phyloP scores from a whole-genome alignment of 2,329 filamentous ascomycete species.

The Alternaria conjuncta region DNA sequence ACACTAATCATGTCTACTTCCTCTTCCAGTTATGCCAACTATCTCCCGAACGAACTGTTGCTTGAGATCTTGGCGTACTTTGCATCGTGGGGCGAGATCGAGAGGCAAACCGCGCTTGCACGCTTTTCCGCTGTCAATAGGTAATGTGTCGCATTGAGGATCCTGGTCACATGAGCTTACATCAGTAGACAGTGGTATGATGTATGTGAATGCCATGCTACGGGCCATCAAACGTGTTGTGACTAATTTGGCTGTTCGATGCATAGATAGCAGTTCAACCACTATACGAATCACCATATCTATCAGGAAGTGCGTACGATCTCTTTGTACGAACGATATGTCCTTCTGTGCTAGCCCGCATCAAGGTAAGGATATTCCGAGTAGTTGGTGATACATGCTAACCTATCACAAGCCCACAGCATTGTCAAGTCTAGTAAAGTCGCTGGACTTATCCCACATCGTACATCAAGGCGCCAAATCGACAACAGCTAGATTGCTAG shows the following conservation, averaged over 20 bases:
- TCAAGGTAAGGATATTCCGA: slow-evolving; percentile 32
- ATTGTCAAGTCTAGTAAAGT: slow-evolving; percentile 58
- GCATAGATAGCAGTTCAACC: slow-evolving; percentile 48
- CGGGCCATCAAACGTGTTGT: not conserved
- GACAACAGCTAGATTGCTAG: slow-evolving; percentile 62
- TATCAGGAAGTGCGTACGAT: slow-evolving; percentile 61
- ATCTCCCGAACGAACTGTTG: slow-evolving; percentile 63
- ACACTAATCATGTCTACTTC: slow-evolving; percentile 1
- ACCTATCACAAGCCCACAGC: slow-evolving; percentile 49
- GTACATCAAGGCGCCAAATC: slow-evolving; percentile 67
- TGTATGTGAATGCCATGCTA: slow-evolving; percentile 28
- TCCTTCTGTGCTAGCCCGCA: slow-evolving; percentile 57
- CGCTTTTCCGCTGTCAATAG: slow-evolving; percentile 56
- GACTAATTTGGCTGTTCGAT: not conserved
- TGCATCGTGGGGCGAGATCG: slow-evolving; percentile 28
- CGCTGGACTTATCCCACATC: slow-evolving; percentile 61
- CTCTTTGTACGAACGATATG: slow-evolving; percentile 63
- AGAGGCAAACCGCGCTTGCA: slow-evolving; percentile 56
- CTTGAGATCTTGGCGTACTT: slow-evolving; percentile 57
- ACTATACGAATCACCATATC: slow-evolving; percentile 60
- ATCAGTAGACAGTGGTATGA: slow-evolving; percentile 61
- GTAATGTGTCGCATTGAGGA: slow-evolving; percentile 16
- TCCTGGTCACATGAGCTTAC: slow-evolving; percentile 3
- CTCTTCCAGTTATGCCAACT: slow-evolving; percentile 25
- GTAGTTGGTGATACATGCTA: not conserved